phyloP scores from a whole-genome alignment of 2,329 filamentous ascomycete genomes.

The Corniculantispora saksenae region DNA sequence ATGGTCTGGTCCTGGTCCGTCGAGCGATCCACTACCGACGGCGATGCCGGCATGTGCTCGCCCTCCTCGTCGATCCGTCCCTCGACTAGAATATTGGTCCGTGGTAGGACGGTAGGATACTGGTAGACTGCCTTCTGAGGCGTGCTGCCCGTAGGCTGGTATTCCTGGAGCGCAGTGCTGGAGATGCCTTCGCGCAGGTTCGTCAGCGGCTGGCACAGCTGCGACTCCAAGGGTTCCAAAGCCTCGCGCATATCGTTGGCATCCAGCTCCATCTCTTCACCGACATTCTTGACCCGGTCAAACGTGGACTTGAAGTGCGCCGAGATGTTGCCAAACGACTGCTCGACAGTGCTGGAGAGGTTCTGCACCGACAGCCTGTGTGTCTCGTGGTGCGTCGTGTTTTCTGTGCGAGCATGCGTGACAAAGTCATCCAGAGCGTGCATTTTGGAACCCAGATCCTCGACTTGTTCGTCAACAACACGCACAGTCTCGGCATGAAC shows the following conservation, averaged over 20 bases:
- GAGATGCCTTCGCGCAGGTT: conserved; percentile 71
- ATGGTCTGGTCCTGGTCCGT: conserved; percentile 40
- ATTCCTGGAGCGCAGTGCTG: conserved; percentile 70
- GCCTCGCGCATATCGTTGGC: conserved; percentile 59
- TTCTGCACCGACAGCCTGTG: conserved; percentile 66
- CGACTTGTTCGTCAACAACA: conserved; percentile 86
- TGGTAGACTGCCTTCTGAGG: conserved; percentile 79
- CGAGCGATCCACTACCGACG: conserved; percentile 27
- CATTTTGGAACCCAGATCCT: conserved; percentile 86
- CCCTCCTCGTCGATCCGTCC: conserved; percentile 36
- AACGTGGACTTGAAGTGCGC: conserved; percentile 70
- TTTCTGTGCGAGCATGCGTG: conserved; percentile 75
- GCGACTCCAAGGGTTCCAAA: conserved; percentile 60
- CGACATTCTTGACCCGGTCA: conserved; percentile 67
- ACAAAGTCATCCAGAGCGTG: conserved; percentile 89
- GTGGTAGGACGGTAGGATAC: conserved; percentile 78
- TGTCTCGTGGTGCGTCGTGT: conserved; percentile 71
- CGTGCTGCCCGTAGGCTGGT: conserved; percentile 81
- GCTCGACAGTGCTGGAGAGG: conserved; percentile 68
- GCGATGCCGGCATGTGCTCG: conserved; percentile 21
- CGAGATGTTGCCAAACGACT: conserved; percentile 71
- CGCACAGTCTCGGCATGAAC: conserved; percentile 89
- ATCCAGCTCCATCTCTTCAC: conserved; percentile 64
- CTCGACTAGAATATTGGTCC: conserved; percentile 60
- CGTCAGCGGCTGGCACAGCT: conserved; percentile 68